These are phyloP conservation scores for Hypoxylon trugodes DNA, from an alignment of 495 filamentous ascomycete genomes.

Conservation along the genomic window DNA sequence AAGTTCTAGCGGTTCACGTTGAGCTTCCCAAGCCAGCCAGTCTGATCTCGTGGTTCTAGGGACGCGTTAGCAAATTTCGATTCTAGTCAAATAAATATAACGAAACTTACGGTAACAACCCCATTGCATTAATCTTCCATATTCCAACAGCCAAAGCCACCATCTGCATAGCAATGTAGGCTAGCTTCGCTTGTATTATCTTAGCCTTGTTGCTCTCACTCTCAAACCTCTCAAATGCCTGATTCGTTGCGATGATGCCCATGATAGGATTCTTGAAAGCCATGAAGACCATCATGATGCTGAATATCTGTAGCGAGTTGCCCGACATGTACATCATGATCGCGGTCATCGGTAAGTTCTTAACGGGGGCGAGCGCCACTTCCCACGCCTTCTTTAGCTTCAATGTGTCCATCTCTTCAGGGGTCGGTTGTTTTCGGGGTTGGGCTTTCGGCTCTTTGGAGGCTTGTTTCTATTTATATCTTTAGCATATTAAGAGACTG, in stretches of 20 bases:
- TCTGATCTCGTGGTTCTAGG: slow-evolving; percentile 90
- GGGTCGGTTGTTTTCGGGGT: slow-evolving; percentile 65
- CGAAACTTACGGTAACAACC: slow-evolving; percentile 81
- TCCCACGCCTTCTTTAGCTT: slow-evolving; percentile 99
- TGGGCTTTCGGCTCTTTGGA: slow-evolving; percentile 53
- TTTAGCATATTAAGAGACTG: too few relatives aligned
- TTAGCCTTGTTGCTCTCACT: slow-evolving; percentile 77
- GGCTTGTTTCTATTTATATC: slow-evolving; percentile 49
- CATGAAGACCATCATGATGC: slow-evolving; percentile 99
- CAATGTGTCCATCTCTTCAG: slow-evolving; percentile 88
- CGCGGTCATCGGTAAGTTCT: slow-evolving; percentile 95
- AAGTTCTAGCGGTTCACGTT: slow-evolving; percentile 77
- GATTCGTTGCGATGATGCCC: slow-evolving; percentile 79
- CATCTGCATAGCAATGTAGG: slow-evolving; percentile 88
- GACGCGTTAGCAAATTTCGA: slow-evolving; percentile 38
- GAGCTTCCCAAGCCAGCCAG: slow-evolving; percentile 93
- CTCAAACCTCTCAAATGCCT: slow-evolving; percentile 87
- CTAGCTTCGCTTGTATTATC: slow-evolving; percentile 80
- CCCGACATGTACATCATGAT: slow-evolving; percentile 99
- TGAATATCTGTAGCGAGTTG: slow-evolving; percentile 98
- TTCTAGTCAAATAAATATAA: not conserved
- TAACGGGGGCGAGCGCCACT: slow-evolving; percentile 90
- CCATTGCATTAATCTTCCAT: slow-evolving; percentile 98
- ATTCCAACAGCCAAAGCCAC: slow-evolving; percentile 83
- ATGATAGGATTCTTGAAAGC: slow-evolving; percentile 95